These are phyloP conservation scores for Coprinellus aureogranulatus DNA, from an alignment of 768 basidiomycete genomes.

Conservation along the genomic window DNA sequence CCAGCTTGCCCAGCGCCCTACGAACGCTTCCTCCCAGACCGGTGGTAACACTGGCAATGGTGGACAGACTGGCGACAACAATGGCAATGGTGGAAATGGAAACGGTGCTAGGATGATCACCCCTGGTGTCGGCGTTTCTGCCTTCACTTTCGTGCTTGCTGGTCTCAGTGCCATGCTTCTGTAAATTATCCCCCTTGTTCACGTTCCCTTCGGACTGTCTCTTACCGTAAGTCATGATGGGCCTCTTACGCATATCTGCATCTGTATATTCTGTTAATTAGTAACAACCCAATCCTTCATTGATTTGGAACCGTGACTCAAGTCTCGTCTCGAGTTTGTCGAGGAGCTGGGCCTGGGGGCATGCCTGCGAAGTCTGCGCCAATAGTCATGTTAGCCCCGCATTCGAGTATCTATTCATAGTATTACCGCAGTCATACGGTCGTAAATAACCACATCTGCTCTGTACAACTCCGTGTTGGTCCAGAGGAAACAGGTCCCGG, in stretches of 20 bases:
- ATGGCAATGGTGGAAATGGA: neutral
- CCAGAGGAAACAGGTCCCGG: too few relatives aligned
- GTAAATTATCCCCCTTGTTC: neutral
- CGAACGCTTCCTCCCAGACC: neutral
- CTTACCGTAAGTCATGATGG: neutral
- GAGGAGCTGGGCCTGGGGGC: too few relatives aligned
- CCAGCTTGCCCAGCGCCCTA: constrained; percentile 22
- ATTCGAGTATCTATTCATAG: too few relatives aligned
- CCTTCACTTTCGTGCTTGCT: neutral
- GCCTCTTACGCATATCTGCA: neutral
- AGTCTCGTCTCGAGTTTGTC: too few relatives aligned
- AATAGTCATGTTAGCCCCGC: too few relatives aligned
- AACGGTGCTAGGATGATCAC: neutral
- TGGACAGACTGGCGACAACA: neutral
- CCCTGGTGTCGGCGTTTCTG: neutral
- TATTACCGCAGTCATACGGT: too few relatives aligned
- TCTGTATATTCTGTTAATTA: too few relatives aligned
- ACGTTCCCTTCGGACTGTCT: neutral
- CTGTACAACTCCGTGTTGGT: too few relatives aligned
- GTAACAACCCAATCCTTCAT: too few relatives aligned
- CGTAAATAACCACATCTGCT: too few relatives aligned
- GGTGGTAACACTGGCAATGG: neutral
- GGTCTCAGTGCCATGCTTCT: neutral
- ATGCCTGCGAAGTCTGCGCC: too few relatives aligned
- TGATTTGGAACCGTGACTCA: too few relatives aligned